Conservation (phyloP, 2,329 filamentous ascomycete species). For the Capronia coronata region DNA sequence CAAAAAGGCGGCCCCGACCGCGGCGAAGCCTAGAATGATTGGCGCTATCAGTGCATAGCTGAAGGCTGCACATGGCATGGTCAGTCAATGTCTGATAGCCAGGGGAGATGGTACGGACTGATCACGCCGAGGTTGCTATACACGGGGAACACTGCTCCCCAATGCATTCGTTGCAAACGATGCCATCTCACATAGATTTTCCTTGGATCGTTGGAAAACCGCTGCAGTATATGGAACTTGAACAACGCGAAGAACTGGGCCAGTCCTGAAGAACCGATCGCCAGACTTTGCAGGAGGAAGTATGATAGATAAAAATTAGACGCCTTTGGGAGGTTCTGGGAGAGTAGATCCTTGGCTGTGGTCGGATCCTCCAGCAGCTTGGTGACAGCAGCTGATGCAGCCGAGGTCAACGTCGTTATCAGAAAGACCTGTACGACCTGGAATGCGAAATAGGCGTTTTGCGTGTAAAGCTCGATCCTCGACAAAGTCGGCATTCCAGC, state of each 20-base stretch:
- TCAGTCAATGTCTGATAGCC: not conserved
- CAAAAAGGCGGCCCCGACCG: conserved; percentile 68
- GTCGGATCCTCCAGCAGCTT: conserved; percentile 61
- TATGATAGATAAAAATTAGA: conserved; percentile 96
- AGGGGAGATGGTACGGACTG: conserved; percentile 6
- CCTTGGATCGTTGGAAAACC: conserved; percentile 55
- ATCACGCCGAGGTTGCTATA: conserved; percentile 82
- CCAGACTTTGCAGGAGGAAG: conserved; percentile 87
- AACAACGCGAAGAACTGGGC: conserved; percentile 42
- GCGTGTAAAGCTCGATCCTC: conserved; percentile 77
- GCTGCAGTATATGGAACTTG: conserved; percentile 38
- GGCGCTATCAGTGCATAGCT: conserved; percentile 85
- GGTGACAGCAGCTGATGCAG: conserved; percentile 61
- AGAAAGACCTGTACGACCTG: conserved; percentile 82
- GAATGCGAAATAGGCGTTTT: conserved; percentile 74
- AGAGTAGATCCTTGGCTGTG: conserved; percentile 59
- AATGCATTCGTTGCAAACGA: conserved; percentile 63
- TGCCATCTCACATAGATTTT: conserved; percentile 71
- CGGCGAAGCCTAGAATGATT: conserved; percentile 73
- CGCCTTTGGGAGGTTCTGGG: conserved; percentile 71
- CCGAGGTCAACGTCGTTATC: conserved; percentile 70
- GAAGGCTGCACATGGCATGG: conserved; percentile 53
- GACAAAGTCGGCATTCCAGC: conserved; percentile 73
- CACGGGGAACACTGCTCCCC: conserved; percentile 72
- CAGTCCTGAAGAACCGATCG: conserved; percentile 44